phyloP scores from a whole-genome alignment of 2,329 filamentous ascomycete species.

The Orbilia quercus region DNA sequence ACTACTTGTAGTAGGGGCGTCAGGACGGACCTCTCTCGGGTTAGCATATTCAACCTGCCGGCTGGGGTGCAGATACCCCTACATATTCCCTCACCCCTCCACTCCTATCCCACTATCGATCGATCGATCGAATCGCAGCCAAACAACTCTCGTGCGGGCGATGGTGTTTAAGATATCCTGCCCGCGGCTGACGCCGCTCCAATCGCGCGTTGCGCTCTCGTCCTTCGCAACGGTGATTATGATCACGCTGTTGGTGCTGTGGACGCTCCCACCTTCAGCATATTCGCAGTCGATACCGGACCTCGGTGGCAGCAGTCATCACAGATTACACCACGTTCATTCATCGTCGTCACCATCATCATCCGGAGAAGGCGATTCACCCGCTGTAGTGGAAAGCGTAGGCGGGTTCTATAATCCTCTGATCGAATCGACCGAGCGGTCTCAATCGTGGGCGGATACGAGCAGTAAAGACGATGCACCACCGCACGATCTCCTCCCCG shows the following conservation, averaged over 20 bases:
- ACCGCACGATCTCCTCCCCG: constrained; percentile 33
- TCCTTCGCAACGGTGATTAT: constrained; percentile 72
- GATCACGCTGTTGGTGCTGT: constrained; percentile 71
- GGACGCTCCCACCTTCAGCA: constrained; percentile 71
- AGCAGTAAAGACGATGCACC: constrained; percentile 8
- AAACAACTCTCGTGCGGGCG: constrained; percentile 10
- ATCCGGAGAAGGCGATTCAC: constrained; percentile 60
- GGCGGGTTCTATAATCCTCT: constrained; percentile 57
- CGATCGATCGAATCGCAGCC: constrained; percentile 5
- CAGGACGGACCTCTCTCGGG: constrained; percentile 9
- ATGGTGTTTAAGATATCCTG: constrained; percentile 55
- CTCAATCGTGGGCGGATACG: constrained; percentile 32
- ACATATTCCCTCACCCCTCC: not conserved
- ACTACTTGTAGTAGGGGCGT: not conserved
- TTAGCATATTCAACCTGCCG: constrained; percentile 33
- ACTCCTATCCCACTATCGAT: no score
- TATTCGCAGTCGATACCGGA: constrained; percentile 67
- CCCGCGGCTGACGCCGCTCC: constrained; percentile 72
- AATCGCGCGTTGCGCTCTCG: constrained; percentile 77
- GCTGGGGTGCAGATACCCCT: constrained; percentile 13
- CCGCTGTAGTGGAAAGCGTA: constrained; percentile 27
- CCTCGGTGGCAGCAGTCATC: constrained; percentile 62
- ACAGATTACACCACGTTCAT: constrained; percentile 58
- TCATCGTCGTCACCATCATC: constrained; percentile 59
- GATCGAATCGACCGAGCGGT: constrained; percentile 40